A percentile compares a stretch with the other conserved stretches of the same genome.
Conservation (phyloP, 225 moss, liverwort and hornwort genomes). For the Physcomitrellopsis africana region DNA sequence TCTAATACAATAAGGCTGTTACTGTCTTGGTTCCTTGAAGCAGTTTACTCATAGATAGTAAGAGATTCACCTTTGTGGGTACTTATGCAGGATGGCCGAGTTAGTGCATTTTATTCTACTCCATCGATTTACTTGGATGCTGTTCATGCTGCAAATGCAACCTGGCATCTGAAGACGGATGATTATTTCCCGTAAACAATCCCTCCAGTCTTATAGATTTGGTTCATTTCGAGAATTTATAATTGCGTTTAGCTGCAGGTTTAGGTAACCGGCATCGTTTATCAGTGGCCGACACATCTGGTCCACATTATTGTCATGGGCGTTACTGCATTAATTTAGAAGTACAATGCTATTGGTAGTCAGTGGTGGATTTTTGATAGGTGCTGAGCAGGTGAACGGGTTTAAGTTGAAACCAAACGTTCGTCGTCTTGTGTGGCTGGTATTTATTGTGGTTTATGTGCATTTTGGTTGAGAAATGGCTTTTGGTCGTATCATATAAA, state of each 20-base stretch:
- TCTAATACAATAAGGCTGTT: conserved; percentile 12
- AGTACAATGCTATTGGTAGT: conserved; percentile 1
- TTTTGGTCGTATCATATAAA: neutral
- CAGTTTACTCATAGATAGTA: conserved; percentile 4
- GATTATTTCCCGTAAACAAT: conserved; percentile 87
- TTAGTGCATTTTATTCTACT: conserved; percentile 92
- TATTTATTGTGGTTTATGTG: conserved; percentile 5
- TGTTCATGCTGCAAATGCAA: conserved; percentile 84
- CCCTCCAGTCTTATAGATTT: conserved; percentile 16
- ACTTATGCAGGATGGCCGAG: conserved; percentile 80
- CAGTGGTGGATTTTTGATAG: conserved; percentile 16
- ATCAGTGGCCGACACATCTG: conserved; percentile 13
- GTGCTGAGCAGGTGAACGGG: conserved; percentile 7
- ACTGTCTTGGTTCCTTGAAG: conserved; percentile 18
- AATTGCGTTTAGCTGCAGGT: neutral
- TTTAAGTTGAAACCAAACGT: conserved; percentile 3
- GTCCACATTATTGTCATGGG: neutral
- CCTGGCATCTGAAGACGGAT: conserved; percentile 87
- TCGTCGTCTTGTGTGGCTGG: neutral
- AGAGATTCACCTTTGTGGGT: conserved; percentile 18
- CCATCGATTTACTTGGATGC: conserved; percentile 91
- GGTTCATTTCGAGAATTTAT: neutral
- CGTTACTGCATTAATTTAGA: conserved; percentile 14
- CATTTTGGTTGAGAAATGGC: conserved; percentile 13
- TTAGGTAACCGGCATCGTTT: conserved; percentile 5